Percentiles rank a stretch among this genome's conserved stretches.
Evolutionary conservation across 495 filamentous ascomycete species (phyloP).

Genomic region (Jackrogersella multiformis): DNA sequence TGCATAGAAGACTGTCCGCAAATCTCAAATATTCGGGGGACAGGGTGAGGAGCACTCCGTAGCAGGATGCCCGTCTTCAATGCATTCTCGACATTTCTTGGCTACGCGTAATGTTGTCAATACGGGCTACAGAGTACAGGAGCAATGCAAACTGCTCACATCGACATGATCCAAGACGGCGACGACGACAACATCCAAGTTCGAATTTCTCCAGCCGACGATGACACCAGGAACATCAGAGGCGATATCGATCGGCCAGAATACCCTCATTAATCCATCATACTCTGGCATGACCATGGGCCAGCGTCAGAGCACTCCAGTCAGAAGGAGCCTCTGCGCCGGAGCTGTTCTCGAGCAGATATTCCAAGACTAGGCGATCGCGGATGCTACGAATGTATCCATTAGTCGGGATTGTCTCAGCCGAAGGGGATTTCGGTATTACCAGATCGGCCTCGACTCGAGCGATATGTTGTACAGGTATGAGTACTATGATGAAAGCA

Average conservation of each 20-base stretch:
- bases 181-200: constrained; percentile 87
- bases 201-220: constrained; percentile 95
- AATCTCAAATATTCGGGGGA: constrained; percentile 80
- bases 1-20: constrained; percentile 86
- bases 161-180: constrained; percentile 91
- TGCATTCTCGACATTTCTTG: constrained; percentile 83
- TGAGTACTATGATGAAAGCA: constrained; percentile 54
- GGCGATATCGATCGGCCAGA: constrained; percentile 93
- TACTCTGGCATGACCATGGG: constrained; percentile 79
- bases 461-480: constrained; percentile 59
- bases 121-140: neutral
- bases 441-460: constrained; percentile 57
- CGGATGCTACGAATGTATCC: constrained; percentile 70
- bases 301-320: constrained; percentile 40
- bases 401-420: constrained; percentile 18
- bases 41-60: constrained; percentile 82
- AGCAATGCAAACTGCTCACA: constrained; percentile 58
- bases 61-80: constrained; percentile 84
- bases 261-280: constrained; percentile 96
- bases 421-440: constrained; percentile 27
- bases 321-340: constrained; percentile 94
- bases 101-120: constrained; percentile 47
- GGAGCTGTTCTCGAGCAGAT: constrained; percentile 93
- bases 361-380: constrained; percentile 82
- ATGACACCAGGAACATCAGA: constrained; percentile 80